phyloP scores from a whole-genome alignment of 495 filamentous ascomycete genomes.

The Cenococcum geophilum region DNA sequence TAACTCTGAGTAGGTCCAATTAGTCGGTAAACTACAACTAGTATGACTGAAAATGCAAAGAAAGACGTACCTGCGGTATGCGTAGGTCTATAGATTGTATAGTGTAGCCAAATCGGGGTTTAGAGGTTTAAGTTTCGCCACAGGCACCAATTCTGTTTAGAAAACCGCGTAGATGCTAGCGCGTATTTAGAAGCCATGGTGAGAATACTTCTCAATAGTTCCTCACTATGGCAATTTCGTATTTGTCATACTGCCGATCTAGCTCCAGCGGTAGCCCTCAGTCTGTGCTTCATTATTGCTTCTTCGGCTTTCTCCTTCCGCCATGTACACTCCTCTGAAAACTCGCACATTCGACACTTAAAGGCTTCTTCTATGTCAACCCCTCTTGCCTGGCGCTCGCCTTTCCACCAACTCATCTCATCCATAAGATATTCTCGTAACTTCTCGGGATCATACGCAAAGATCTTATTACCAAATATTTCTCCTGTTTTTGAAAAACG shows the following conservation, averaged over 20 bases:
- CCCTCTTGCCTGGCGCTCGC: slow-evolving; percentile 66
- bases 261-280: slow-evolving; percentile 3
- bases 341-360: slow-evolving; percentile 72
- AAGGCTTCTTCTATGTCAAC: slow-evolving; percentile 84
- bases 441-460: slow-evolving; percentile 58
- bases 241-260: slow-evolving; percentile 1
- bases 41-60: too few relatives aligned
- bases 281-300: slow-evolving; percentile 31
- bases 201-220: too few relatives aligned
- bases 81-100: too few relatives aligned
- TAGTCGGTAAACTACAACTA: too few relatives aligned
- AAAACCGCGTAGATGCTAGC: too few relatives aligned
- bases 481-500: slow-evolving; percentile 45
- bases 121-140: too few relatives aligned
- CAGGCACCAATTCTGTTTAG: too few relatives aligned
- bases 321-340: slow-evolving; percentile 57
- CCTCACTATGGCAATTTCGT: too few relatives aligned
- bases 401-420: slow-evolving; percentile 82
- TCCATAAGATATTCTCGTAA: slow-evolving; percentile 60
- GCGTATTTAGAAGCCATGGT: too few relatives aligned
- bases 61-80: too few relatives aligned
- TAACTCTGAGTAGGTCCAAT: too few relatives aligned
- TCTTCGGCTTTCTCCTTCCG: slow-evolving; percentile 50
- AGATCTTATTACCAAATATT: slow-evolving; percentile 61
- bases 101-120: too few relatives aligned